These are phyloP conservation scores for Solanum aculeatissimum DNA, from an alignment of 305 asterid species.

Conservation along the genomic window DNA sequence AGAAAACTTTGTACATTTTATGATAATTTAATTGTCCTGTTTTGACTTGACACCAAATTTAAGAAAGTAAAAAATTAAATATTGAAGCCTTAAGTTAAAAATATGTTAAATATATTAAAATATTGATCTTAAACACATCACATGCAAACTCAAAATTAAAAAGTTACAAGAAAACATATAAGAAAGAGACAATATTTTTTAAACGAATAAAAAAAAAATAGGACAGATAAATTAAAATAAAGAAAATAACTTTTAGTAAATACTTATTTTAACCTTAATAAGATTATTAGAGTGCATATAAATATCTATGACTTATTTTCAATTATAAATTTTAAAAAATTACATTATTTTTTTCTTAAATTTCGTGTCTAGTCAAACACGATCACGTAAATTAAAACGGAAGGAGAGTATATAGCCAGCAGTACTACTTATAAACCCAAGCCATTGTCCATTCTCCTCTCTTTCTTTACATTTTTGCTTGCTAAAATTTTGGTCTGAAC, in stretches of 20 bases:
- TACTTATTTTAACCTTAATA: neutral
- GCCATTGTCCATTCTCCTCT: neutral
- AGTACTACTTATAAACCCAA: neutral
- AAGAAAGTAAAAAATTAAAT: neutral
- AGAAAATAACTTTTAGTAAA: neutral
- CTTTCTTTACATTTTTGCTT: constrained; percentile 13
- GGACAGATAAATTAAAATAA: neutral
- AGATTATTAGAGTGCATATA: neutral
- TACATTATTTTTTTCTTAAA: neutral
- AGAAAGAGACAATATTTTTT: too few species aligned
- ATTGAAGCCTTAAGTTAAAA: neutral
- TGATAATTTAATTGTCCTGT: neutral
- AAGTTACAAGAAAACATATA: too few species aligned
- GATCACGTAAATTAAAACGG: neutral
- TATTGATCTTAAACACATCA: neutral
- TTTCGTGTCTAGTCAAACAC: neutral
- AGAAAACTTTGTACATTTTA: neutral
- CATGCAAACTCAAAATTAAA: neutral
- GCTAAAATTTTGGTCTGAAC: constrained; percentile 7
- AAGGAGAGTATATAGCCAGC: neutral
- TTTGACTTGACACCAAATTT: neutral
- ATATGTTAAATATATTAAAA: neutral
- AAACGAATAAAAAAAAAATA: too few species aligned
- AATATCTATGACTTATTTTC: neutral
- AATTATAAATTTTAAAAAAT: neutral